Evolutionary conservation across 768 basidiomycete species (phyloP), one percentile per base, ranked within the genome.

Genomic region (Trametes sanguinea): DNA sequence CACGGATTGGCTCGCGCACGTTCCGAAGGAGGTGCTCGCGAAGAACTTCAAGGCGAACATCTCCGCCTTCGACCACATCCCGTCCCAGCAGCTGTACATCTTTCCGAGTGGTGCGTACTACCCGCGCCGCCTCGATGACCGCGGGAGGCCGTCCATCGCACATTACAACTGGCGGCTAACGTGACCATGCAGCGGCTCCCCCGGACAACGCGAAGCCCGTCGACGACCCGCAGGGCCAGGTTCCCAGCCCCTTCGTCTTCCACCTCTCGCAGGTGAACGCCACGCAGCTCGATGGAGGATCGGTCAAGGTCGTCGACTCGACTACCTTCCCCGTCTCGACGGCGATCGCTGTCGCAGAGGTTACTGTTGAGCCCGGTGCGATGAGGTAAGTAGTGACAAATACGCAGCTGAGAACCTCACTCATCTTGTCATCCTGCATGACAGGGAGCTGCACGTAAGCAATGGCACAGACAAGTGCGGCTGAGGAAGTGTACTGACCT

Each of bases 1-100:
- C 16, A 82, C 86, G 59, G 87, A 89, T 61, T 89, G 88, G 86
- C 75, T 88, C 27, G 78, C 87, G 3, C 88, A 89, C 65, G 77
- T 84, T 14, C 84, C 85, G 22, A 78, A 80, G 63, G 78, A 80
- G 47, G 82, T 85, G 0, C 72, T 88, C 2, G 85, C 85, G 14
- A 87, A 87, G 74, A 89, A 88, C 71, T 88, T 89, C 69, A 79
- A 81, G 40, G 68, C 77, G 6, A 67, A 72, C 51, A 76, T 76
- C 3, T 73, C 81, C 40, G 76, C 79, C 3, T 86, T 86, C 59
- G 77, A 85, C 60, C 76, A 83, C 47, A 81, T 88, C 37, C 85
- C 86, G 2, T 72, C 77, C 46, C 64, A 71, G 3, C 80, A 84
- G 64, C 71, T 87, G 17, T 87, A 87, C 67, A 87, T 87, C 50